Base-by-base conservation (phyloP, 139 green algal species). In the Spirogloea muscicola region DNA sequence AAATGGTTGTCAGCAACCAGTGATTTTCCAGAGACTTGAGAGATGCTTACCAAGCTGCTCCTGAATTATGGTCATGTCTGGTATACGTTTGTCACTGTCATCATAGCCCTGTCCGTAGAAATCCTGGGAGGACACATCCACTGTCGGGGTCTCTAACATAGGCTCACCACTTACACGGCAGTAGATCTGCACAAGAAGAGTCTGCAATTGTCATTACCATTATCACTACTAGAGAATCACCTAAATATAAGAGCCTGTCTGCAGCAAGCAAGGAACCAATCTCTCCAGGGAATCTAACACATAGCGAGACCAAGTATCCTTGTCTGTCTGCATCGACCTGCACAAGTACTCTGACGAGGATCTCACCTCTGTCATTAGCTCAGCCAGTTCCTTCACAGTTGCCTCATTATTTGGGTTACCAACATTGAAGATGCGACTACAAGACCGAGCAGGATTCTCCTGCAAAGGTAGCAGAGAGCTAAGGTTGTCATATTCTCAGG, bases 61-160 rank as follows among this genome's bases (percentile, higher is more conserved):
- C 9, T 46, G 49, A n/a, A 75, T 75, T 27, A 67, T 27, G 10
- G 48, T 75, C 67, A 68, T 67, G 46, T 67, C 49, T 36, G 67
- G 67, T 31, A 75, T 75, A 1, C 67, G 67, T 3, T 65, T 68
- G 55, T 75, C 67, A 31, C 67, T 75, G 31, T 75, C 67, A 16
- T 75, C 67, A 31, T 75, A 75, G 18, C 67, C 67, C 38, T 55
- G 33, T 21, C 67, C 67, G 65, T 75, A 75, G 55, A 75, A 75
- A 3, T 73, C 64, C 21, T 42, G 33, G 16, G 64, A 73, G 27
- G 64, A 39, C 13, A 73, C 64, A 42, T 73, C 36, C 1, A 73
- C 39, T n/a, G 33, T 73, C 27, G 64, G 64, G 6, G 27, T 27
- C 48, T 38, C 64, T 18, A 37, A 43, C 27, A 39, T 66, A n/a